phyloP scores from a whole-genome alignment of 306 rosid species.

The Prunus armeniaca region DNA sequence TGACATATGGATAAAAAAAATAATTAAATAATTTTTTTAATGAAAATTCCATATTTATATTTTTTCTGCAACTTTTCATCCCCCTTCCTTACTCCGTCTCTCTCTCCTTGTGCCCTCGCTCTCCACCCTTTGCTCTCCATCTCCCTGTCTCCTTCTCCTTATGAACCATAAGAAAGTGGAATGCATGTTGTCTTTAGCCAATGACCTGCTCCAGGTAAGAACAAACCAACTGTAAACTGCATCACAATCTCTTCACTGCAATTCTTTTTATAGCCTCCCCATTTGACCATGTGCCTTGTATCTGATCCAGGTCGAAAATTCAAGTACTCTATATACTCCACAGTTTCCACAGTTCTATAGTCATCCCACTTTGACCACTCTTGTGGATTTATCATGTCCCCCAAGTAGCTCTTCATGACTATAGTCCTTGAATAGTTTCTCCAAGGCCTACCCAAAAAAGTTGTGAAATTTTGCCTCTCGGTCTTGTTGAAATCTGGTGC shows the following conservation, averaged over 20 bases:
- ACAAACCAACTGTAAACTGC: slow-evolving; percentile 1
- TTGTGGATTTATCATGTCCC: background rate
- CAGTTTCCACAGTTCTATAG: background rate
- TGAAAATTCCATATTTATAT: too few relatives aligned
- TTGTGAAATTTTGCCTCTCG: background rate
- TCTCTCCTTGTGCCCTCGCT: too few relatives aligned
- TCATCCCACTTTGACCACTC: slow-evolving; percentile 8
- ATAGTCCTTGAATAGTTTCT: slow-evolving; percentile 3
- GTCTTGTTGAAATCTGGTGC: background rate
- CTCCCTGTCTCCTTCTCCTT: background rate
- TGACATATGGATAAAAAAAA: too few relatives aligned
- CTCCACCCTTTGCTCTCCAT: too few relatives aligned
- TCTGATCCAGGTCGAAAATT: slow-evolving; percentile 7
- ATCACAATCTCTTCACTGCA: background rate
- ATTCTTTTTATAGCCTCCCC: background rate
- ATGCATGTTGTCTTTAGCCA: background rate
- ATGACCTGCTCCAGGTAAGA: background rate
- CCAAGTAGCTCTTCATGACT: background rate
- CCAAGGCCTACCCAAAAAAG: slow-evolving; percentile 4
- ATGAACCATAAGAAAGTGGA: slow-evolving; percentile 4
- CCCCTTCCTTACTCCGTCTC: too few relatives aligned
- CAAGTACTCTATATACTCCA: background rate
- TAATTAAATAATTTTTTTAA: too few relatives aligned
- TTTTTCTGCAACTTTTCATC: too few relatives aligned
- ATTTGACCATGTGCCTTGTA: background rate